Conservation (phyloP, 768 basidiomycete genomes). For the Phylloporus rhodoxanthus region DNA sequence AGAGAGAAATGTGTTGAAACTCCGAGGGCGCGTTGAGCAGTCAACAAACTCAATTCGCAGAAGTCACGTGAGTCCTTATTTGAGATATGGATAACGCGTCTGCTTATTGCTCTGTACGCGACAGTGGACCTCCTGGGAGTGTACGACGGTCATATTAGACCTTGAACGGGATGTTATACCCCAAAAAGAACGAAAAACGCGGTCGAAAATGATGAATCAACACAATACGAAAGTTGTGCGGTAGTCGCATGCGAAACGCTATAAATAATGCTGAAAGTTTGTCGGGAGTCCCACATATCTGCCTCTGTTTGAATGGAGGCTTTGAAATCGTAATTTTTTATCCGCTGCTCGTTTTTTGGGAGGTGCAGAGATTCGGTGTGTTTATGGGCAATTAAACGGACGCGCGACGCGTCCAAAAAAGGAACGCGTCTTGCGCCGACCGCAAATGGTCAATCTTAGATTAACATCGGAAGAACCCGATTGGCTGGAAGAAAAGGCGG, state of each 20-base stretch:
- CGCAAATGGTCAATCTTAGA: conserved; percentile 31
- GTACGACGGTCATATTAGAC: conserved; percentile 2
- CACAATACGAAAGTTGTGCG: conserved; percentile 14
- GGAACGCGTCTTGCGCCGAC: conserved; percentile 38
- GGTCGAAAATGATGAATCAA: background rate
- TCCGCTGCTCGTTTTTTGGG: conserved; percentile 27
- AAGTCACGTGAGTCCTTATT: conserved; percentile 33
- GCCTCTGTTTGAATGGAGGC: conserved; percentile 13
- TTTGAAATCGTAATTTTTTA: conserved; percentile 22
- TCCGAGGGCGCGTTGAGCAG: conserved; percentile 37
- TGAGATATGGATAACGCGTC: conserved; percentile 26
- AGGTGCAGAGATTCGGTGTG: conserved; percentile 27
- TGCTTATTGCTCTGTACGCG: conserved; percentile 7
- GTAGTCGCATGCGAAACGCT: conserved; percentile 13
- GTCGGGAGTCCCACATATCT: conserved; percentile 12
- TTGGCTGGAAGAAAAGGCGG: conserved; percentile 8
- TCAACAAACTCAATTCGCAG: conserved; percentile 37
- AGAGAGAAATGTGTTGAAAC: conserved; percentile 37
- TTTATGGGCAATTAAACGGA: conserved; percentile 19
- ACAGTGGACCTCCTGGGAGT: background rate
- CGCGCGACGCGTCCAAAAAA: conserved; percentile 33
- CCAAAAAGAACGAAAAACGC: conserved; percentile 16
- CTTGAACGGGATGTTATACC: conserved; percentile 9
- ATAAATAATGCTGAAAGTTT: conserved; percentile 14
- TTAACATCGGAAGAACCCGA: conserved; percentile 16